A percentile compares a stretch with the other conserved stretches of the same genome.
Evolutionary conservation across 139 green algal genomes (phyloP).

Genomic region (Eudorina sp.): DNA sequence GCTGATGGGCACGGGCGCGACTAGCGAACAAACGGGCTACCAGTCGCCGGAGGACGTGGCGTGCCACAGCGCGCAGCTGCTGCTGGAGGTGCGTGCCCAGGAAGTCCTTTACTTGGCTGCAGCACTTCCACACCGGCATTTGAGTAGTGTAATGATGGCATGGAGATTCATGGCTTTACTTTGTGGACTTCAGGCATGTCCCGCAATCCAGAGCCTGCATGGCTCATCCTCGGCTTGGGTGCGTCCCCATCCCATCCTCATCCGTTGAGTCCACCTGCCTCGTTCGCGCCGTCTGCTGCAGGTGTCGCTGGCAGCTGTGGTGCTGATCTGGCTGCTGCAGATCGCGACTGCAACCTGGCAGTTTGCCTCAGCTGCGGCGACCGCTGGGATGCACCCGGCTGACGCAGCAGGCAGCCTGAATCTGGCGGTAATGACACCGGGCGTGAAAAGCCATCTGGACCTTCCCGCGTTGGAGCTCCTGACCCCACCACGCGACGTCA

Average conservation of each 20-base stretch:
- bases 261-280: not conserved
- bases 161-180: no score
- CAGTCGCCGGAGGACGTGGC: slow-evolving; percentile 1
- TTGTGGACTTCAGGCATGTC: no score
- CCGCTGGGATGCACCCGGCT: no score
- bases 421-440: no score
- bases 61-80: not conserved
- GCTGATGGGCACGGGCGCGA: not conserved
- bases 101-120: no score
- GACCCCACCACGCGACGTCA: not conserved
- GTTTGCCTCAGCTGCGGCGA: not conserved
- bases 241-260: not conserved
- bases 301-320: slow-evolving; percentile 2
- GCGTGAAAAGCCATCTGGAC: slow-evolving; percentile 40
- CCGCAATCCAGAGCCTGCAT: not conserved
- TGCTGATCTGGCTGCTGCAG: slow-evolving; percentile 35
- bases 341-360: not conserved
- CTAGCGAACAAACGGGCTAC: not conserved
- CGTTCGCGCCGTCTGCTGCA: not conserved
- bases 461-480: not conserved
- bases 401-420: no score
- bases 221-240: not conserved
- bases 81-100: not conserved
- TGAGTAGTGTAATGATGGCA: no score
- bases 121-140: no score